A percentile compares a stretch with the other conserved stretches of the same genome.
phyloP scores from a whole-genome alignment of 2,329 filamentous ascomycete species.

The Rugonectria rugulosa region DNA sequence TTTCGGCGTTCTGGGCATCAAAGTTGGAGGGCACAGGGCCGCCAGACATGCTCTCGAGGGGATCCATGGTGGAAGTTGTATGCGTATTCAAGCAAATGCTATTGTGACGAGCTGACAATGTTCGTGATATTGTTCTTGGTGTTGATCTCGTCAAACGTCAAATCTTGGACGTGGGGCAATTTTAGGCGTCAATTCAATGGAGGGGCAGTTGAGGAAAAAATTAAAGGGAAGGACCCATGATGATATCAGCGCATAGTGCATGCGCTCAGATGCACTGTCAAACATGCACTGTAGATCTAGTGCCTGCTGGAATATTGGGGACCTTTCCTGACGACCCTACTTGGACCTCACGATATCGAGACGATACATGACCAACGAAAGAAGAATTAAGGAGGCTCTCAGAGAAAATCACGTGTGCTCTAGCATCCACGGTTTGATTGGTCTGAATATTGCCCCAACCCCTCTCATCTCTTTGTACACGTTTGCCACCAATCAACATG shows the following conservation, averaged over 20 bases:
- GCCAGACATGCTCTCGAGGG: constrained; percentile 48
- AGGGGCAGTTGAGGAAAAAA: constrained; percentile 32
- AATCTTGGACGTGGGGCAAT: constrained; percentile 41
- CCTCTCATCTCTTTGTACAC: too few relatives aligned
- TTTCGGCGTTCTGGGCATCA: constrained; percentile 63
- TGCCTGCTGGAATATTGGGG: constrained; percentile 27
- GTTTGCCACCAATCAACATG: too few relatives aligned
- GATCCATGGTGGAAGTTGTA: constrained; percentile 43
- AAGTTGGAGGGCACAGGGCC: constrained; percentile 61
- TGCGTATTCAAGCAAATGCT: neutral
- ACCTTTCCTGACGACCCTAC: constrained; percentile 12
- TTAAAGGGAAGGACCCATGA: constrained; percentile 20
- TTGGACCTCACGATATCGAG: too few relatives aligned
- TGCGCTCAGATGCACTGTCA: constrained; percentile 26
- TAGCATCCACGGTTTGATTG: too few relatives aligned
- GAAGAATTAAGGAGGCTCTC: too few relatives aligned
- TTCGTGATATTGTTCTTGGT: constrained; percentile 20
- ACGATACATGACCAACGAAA: neutral
- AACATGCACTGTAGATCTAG: constrained; percentile 15
- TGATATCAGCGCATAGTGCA: constrained; percentile 42
- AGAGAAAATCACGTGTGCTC: too few relatives aligned
- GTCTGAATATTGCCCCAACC: too few relatives aligned
- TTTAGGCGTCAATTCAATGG: constrained; percentile 29
- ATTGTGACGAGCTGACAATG: too few relatives aligned
- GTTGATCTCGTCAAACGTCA: constrained; percentile 29